phyloP scores from a whole-genome alignment of 169 alveolate species.

The Miamiensis avidus region DNA sequence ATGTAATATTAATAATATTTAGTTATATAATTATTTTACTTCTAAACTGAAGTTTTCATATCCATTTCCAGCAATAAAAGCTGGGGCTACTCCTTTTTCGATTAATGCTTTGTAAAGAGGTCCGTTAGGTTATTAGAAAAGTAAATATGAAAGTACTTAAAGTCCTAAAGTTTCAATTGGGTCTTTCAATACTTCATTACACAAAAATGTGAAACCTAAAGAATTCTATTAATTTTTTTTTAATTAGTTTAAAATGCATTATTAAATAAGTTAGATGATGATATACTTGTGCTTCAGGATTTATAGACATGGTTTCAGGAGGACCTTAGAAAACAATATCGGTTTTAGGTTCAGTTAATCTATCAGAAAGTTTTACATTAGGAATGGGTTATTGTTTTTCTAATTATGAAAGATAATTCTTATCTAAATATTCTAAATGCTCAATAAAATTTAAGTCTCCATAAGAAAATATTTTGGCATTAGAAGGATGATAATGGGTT shows the following conservation, averaged over 20 bases:
- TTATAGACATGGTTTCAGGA: constrained; percentile 29
- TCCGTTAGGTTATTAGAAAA: constrained; percentile 58
- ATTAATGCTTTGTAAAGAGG: constrained; percentile 59
- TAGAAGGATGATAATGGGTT: constrained; percentile 64
- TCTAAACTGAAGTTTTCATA: constrained; percentile 51
- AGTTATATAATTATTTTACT: neutral
- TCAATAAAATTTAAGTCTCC: constrained; percentile 53
- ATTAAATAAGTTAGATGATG: no score
- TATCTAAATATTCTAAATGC: constrained; percentile 13
- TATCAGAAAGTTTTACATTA: neutral
- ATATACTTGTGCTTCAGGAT: constrained; percentile 43
- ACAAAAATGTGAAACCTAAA: constrained; percentile 51
- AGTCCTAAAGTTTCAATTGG: constrained; percentile 52
- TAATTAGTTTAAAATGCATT: no score
- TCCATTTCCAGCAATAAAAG: constrained; percentile 65
- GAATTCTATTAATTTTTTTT: no score
- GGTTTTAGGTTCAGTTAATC: neutral
- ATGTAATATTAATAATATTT: no score
- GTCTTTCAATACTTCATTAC: constrained; percentile 52
- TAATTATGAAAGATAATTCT: constrained; percentile 23
- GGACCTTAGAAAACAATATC: constrained; percentile 15
- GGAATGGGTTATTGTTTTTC: neutral
- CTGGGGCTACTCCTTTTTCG: constrained; percentile 65
- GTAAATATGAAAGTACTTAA: constrained; percentile 41
- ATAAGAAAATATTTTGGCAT: constrained; percentile 61